Evolutionary conservation across 805 yeast species (phyloP).

Genomic region (Sugiyamaella floridensis): DNA sequence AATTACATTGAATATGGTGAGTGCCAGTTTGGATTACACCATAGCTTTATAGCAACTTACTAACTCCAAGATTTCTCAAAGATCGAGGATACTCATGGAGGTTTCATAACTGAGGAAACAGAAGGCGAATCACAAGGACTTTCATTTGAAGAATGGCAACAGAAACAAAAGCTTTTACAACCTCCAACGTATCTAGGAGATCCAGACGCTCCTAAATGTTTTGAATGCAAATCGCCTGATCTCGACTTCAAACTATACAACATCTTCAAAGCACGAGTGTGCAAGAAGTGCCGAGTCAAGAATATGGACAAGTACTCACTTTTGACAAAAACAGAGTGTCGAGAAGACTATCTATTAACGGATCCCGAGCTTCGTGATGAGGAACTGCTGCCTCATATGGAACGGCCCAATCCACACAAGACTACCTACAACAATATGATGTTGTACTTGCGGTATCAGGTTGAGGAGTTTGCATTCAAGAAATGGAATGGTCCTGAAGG

Average conservation of each 20-base stretch:
- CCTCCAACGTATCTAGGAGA: conserved; percentile 38
- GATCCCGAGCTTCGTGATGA: conserved; percentile 84
- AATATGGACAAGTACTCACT: conserved; percentile 84
- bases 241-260: conserved; percentile 65
- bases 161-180: conserved; percentile 36
- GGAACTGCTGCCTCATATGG: conserved; percentile 62
- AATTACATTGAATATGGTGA: conserved; percentile 35
- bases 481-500: conserved; percentile 93
- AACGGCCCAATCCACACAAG: conserved; percentile 92
- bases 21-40: not conserved
- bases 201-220: conserved; percentile 70
- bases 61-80: conserved; percentile 64
- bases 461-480: conserved; percentile 86
- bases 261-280: conserved; percentile 69
- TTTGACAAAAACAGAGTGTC: conserved; percentile 90
- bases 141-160: conserved; percentile 50
- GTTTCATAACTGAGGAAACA: conserved; percentile 53
- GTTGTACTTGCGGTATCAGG: conserved; percentile 78
- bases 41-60: not conserved
- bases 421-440: conserved; percentile 88
- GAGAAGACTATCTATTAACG: conserved; percentile 84
- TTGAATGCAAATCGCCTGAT: conserved; percentile 75
- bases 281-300: conserved; percentile 65
- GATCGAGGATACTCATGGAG: conserved; percentile 86
- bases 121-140: conserved; percentile 24